phyloP scores from a whole-genome alignment of 805 yeast genomes.

The Yarrowia sp. region DNA sequence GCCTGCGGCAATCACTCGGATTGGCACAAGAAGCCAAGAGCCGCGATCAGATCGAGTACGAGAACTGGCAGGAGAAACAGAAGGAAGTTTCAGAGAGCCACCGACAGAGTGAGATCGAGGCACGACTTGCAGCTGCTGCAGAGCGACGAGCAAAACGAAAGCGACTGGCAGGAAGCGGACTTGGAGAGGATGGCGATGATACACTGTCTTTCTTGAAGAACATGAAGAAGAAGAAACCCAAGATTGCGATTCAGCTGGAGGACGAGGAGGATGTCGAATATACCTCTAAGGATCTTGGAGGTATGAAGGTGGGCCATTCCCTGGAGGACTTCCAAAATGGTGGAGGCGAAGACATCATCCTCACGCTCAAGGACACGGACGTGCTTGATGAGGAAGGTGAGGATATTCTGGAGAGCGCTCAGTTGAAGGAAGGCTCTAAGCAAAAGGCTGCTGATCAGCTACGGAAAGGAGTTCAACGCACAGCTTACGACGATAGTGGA shows the following conservation, averaged over 20 bases:
- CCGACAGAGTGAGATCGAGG: slow-evolving; percentile 4
- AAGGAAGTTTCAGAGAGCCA: neutral
- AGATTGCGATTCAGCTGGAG: slow-evolving; percentile 28
- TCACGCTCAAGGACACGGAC: slow-evolving; percentile 56
- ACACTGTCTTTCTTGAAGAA: slow-evolving; percentile 47
- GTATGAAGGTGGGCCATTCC: slow-evolving; percentile 48
- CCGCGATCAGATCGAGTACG: slow-evolving; percentile 43
- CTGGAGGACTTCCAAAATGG: slow-evolving; percentile 42
- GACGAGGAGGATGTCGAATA: slow-evolving; percentile 33
- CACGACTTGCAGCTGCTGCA: slow-evolving; percentile 3
- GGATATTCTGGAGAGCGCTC: slow-evolving; percentile 46
- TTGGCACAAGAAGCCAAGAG: slow-evolving; percentile 45
- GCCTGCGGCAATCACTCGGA: slow-evolving; percentile 51
- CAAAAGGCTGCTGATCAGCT: slow-evolving; percentile 35
- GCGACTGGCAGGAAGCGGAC: slow-evolving; percentile 34
- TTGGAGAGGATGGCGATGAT: slow-evolving; percentile 35
- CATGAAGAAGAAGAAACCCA: slow-evolving; percentile 35
- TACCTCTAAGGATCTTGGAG: slow-evolving; percentile 39
- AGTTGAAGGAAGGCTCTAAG: slow-evolving; percentile 39
- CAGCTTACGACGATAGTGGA: slow-evolving; percentile 33
- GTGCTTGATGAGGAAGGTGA: slow-evolving; percentile 39
- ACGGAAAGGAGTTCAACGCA: slow-evolving; percentile 36
- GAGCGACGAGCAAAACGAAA: slow-evolving; percentile 21
- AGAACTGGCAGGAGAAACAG: slow-evolving; percentile 37
- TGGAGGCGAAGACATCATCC: slow-evolving; percentile 45